Base-by-base conservation (phyloP, 1,139 yeast genomes). In the Scheffersomyces lignicola region DNA sequence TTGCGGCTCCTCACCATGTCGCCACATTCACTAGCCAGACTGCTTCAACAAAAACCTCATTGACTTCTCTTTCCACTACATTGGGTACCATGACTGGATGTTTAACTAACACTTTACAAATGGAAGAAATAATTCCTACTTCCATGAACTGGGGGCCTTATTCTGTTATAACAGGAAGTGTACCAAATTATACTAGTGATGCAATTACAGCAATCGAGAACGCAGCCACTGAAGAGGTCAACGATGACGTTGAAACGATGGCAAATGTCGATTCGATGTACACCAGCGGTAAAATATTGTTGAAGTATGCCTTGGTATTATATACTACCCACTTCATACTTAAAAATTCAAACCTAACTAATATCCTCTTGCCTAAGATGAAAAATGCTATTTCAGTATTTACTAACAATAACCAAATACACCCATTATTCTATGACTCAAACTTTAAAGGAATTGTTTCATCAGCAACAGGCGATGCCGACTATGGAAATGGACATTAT, bases 381-480 rank as follows among this genome's bases (percentile, higher is more conserved):
- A 80, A 81, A 43, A 48, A 57, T 21, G 87, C 92, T 0, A 65
- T 84, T 40, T 73, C 69, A 33, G 72, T 80, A 23, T 84, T 82
- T 52, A 73, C 80, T 2, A 48, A 52, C 1, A 84, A 84, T 51
- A 57, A 58, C 29, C 83, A 78, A 34, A 78, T 77, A 46, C 66
- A 72, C 35, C 90, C 90, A 0, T 65, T 84, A 48, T 69, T 69
- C 1, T 84, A 83, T 50, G 92, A 84, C 42, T 65, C 68, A 1
- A 65, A 76, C 1, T 84, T 90, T 89, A 79, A 77, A 50, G 94
- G 94, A n/a, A 51, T 84, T 7, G 70, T 82, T 10, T 82, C 90
- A 0, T 72, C 83, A 0, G 86, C 89, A 0, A 80, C 77, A 1
- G 70, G 80, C 1, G 77, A 66, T 12, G 80, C 80, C 2, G 94